Percentiles rank a stretch among this genome's conserved stretches.
phyloP scores from a whole-genome alignment of 768 basidiomycete genomes.

The Phallus indusiatus region DNA sequence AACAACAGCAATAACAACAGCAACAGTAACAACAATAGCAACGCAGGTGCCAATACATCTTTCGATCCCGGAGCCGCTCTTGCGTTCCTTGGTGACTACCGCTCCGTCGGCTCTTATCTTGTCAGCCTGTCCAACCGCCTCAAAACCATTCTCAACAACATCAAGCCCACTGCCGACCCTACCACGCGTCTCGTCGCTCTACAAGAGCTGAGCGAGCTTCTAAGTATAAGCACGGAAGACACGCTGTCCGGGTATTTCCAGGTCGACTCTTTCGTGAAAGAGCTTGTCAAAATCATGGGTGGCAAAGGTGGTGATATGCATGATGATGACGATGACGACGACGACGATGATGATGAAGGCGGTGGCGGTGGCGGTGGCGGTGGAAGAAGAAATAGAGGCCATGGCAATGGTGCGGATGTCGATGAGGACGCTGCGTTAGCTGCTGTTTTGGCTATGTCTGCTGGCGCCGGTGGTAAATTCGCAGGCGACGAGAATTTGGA shows the following conservation, averaged over 20 bases:
- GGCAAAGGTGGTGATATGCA: conserved; percentile 63
- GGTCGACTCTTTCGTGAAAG: conserved; percentile 84
- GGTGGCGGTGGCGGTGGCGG: conserved; percentile 64
- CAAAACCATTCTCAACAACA: conserved; percentile 83
- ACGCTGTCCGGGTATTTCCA: conserved; percentile 94
- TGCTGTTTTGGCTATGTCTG: conserved; percentile 79
- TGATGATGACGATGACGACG: conserved; percentile 65
- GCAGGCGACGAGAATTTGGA: conserved; percentile 84
- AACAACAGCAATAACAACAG: conserved; percentile 25
- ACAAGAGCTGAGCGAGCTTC: conserved; percentile 89
- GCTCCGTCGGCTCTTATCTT: conserved; percentile 89
- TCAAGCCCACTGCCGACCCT: conserved; percentile 76
- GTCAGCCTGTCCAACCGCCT: conserved; percentile 78
- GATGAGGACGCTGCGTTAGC: conserved; percentile 86
- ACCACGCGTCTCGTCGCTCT: conserved; percentile 81
- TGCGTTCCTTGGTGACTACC: conserved; percentile 57
- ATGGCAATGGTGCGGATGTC: conserved; percentile 18
- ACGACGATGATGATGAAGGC: conserved; percentile 44
- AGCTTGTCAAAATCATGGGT: conserved; percentile 84
- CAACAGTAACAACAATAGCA: conserved; percentile 42
- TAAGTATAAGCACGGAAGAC: conserved; percentile 96
- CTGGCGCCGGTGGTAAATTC: conserved; percentile 50
- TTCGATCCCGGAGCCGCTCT: conserved; percentile 32
- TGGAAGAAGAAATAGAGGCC: conserved; percentile 25
- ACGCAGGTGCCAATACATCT: conserved; percentile 42